Base-by-base conservation (phyloP, 176 grass and related monocot species). In the Paspalum notatum region DNA sequence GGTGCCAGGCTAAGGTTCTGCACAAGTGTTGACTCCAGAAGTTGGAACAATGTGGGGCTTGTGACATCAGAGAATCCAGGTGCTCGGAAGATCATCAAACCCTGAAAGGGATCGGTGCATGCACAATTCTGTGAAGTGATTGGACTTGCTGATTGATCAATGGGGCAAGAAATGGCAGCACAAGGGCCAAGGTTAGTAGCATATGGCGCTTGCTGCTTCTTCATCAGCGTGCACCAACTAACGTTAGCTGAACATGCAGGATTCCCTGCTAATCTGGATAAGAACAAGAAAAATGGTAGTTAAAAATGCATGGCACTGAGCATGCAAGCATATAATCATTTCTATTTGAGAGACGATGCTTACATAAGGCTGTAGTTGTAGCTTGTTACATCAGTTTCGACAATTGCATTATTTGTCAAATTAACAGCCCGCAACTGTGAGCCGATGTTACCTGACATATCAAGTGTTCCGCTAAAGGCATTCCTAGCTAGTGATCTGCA, bases 401-500 rank as follows among this genome's bases (percentile, higher is more conserved):
- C 7, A 27, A 94, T 83, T 66, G 15, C 46, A 75, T 94, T 94
- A 66, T 74, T 82, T 87, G 75, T 85, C 76, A 94, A 78, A 73
- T 88, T 81, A 83, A 91, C 92, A 84, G 75, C 84, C 42, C 54
- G 62, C 66, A 94, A 64, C 44, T 37, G 49, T 44, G 78, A n/a
- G 62, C 80, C 79, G 76, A 94, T 58, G 13, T 18, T 84, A 22
- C 15, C 50, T 15, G 22, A 68, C 80, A 91, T 82, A 20, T 60
- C 43, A 66, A 94, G 89, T 48, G 4, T 72, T 45, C 49, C 68
- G 61, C 25, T 38, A 38, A 94, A 89, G 13, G 68, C 5, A 61
- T 94, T 94, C 53, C 65, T 21, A 82, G 81, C 84, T 45, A 94
- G 77, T 82, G 75, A 84, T 62, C 89, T 94, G 83, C 73, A 72